Percentiles rank a stretch among this genome's conserved stretches.
These are phyloP conservation scores for Maudiozyma barnettii DNA, from an alignment of 805 yeast species.

Conservation along the genomic window DNA sequence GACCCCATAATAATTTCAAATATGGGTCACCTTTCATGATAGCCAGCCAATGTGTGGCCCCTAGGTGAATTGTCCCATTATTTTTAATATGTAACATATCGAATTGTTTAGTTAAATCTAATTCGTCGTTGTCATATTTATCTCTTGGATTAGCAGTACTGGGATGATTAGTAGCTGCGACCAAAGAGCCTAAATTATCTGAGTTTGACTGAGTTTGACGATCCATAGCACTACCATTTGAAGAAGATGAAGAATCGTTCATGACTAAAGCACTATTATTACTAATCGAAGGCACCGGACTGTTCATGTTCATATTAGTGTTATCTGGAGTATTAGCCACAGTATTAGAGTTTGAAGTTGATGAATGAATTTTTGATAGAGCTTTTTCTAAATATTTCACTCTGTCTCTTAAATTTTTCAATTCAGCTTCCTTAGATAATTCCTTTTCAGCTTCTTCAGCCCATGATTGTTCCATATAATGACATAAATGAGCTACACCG, in stretches of 20 bases:
- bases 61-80: conserved; percentile 36
- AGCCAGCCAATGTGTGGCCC: conserved; percentile 51
- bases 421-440: conserved; percentile 37
- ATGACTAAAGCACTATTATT: not conserved
- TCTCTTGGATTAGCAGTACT: conserved; percentile 3
- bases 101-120: conserved; percentile 34
- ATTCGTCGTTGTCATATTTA: conserved; percentile 27
- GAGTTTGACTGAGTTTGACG: too few relatives aligned
- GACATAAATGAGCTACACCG: conserved; percentile 49
- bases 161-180: not conserved
- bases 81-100: conserved; percentile 37
- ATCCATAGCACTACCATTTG: not conserved
- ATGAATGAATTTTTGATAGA: conserved; percentile 22
- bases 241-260: not conserved
- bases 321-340: conserved; percentile 15
- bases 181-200: not conserved
- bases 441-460: conserved; percentile 41
- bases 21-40: conserved; percentile 51
- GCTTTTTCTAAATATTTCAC: conserved; percentile 44
- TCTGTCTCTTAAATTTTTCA: conserved; percentile 47
- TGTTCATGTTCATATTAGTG: conserved; percentile 1
- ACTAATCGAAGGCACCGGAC: not conserved
- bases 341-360: conserved; percentile 3
- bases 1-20: conserved; percentile 45
- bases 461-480: conserved; percentile 53